These are phyloP conservation scores for Podaxis sp. DNA, from an alignment of 768 basidiomycete genomes.

Conservation along the genomic window DNA sequence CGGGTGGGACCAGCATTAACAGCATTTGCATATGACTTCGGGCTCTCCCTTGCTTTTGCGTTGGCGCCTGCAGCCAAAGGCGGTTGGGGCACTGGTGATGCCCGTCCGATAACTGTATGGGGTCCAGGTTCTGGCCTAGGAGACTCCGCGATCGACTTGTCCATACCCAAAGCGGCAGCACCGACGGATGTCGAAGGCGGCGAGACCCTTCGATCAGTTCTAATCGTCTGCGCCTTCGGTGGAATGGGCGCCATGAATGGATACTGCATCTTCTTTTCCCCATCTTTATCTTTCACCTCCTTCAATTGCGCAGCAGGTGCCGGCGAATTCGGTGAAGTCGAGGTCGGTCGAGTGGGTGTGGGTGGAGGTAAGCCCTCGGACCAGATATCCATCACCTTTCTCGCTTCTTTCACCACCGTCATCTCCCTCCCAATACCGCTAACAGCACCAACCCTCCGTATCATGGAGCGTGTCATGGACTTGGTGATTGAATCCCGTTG, in stretches of 20 bases:
- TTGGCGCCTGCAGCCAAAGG: background rate
- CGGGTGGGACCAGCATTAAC: background rate
- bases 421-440: constrained; percentile 24
- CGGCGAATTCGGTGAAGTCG: too few relatives aligned
- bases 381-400: constrained; percentile 40
- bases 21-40: constrained; percentile 11
- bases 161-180: background rate
- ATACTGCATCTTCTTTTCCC: constrained; percentile 18
- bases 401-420: constrained; percentile 37
- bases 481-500: constrained; percentile 36
- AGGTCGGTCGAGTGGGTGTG: background rate
- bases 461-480: constrained; percentile 3
- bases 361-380: constrained; percentile 19
- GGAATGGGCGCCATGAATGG: constrained; percentile 25
- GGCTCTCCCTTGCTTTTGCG: background rate
- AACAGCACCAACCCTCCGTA: constrained; percentile 21
- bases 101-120: background rate
- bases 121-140: background rate
- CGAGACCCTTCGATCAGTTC: constrained; percentile 36
- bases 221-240: constrained; percentile 30
- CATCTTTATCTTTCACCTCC: background rate
- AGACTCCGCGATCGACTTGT: background rate
- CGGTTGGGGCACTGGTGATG: background rate
- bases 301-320: background rate
- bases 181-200: constrained; percentile 30